Conservation (phyloP, 2,329 filamentous ascomycete genomes). For the Colletotrichum destructivum region DNA sequence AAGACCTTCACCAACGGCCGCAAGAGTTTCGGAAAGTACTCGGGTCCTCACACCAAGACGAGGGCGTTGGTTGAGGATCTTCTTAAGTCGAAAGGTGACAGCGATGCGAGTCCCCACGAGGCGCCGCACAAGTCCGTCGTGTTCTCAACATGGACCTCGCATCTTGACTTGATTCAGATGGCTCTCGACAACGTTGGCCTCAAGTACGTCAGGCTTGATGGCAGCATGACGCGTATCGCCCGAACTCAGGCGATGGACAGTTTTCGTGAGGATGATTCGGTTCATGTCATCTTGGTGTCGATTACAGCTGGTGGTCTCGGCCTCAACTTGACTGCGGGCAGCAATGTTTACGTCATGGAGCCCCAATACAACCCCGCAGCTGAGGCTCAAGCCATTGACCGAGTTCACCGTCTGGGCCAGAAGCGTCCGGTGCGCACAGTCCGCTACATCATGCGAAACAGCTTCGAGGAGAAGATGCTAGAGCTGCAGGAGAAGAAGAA, state of each 20-base stretch:
- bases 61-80: constrained; percentile 85
- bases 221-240: constrained; percentile 83
- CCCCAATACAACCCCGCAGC: constrained; percentile 97
- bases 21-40: constrained; percentile 75
- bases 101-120: constrained; percentile 72
- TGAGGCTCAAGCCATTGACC: constrained; percentile 94
- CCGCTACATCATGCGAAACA: constrained; percentile 89
- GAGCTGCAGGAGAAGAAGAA: constrained; percentile 93
- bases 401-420: constrained; percentile 92
- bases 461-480: constrained; percentile 95
- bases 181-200: constrained; percentile 80
- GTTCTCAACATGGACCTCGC: constrained; percentile 96
- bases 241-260: constrained; percentile 82
- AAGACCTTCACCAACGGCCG: constrained; percentile 44
- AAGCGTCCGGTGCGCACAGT: constrained; percentile 89
- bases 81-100: constrained; percentile 74
- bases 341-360: constrained; percentile 96
- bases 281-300: constrained; percentile 90
- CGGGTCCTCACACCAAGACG: constrained; percentile 93
- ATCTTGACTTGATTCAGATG: constrained; percentile 91
- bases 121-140: constrained; percentile 92
- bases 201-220: constrained; percentile 86
- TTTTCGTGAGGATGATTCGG: constrained; percentile 80
- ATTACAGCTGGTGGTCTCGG: constrained; percentile 94
- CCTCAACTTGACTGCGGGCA: constrained; percentile 89